Evolutionary conservation across 2,329 filamentous ascomycete species (phyloP).

Genomic region (Penicillium sp.): DNA sequence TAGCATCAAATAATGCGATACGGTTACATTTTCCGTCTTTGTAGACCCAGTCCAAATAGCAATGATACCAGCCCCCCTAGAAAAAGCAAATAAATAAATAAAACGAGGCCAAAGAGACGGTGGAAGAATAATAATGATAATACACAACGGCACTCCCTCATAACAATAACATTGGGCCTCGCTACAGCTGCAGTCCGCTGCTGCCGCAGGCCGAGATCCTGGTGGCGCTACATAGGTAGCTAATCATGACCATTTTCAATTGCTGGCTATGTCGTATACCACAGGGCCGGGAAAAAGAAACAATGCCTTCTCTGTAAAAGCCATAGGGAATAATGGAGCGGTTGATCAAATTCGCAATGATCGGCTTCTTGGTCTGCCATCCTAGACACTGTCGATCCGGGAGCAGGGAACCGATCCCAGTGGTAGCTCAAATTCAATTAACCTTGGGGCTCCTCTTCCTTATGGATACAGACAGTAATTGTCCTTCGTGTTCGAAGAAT

Average conservation of each 20-base stretch:
- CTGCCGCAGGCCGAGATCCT: background rate
- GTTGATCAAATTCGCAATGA: background rate
- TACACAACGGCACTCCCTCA: background rate
- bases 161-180: conserved; percentile 4
- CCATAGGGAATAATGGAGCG: background rate
- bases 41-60: background rate
- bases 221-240: background rate
- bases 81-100: background rate
- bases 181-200: conserved; percentile 3
- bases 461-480: background rate
- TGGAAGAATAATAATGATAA: background rate
- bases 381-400: conserved; percentile 22
- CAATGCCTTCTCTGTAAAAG: background rate
- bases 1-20: background rate
- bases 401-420: conserved; percentile 19
- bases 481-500: background rate
- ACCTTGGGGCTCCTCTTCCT: background rate
- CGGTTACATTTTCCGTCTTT: conserved; percentile 2
- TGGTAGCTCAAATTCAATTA: conserved; percentile 8
- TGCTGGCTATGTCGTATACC: background rate
- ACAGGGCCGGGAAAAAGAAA: background rate
- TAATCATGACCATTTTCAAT: background rate
- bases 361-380: conserved; percentile 4
- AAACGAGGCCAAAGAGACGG: background rate
- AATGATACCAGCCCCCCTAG: background rate